Percentiles rank a stretch among this genome's conserved stretches.
Evolutionary conservation across 768 basidiomycete genomes (phyloP).

Genomic region (Mycena rebaudengoi): DNA sequence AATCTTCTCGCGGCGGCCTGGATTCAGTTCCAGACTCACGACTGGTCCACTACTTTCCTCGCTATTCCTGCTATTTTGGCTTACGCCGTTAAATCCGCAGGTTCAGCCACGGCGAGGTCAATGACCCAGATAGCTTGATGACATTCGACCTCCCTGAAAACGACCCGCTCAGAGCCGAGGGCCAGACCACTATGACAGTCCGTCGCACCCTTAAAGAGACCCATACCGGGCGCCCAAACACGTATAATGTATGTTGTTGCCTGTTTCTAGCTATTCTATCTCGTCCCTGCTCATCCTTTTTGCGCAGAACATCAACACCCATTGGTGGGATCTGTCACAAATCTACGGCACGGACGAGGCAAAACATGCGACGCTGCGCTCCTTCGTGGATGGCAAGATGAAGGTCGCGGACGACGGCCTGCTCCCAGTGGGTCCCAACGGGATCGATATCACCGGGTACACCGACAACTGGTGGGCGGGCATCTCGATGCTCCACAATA

Average conservation of each 20-base stretch:
- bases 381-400: slow-evolving; percentile 16
- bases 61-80: not conserved
- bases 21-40: slow-evolving; percentile 21
- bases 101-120: slow-evolving; percentile 18
- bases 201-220: slow-evolving; percentile 11
- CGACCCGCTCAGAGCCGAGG: slow-evolving; percentile 9
- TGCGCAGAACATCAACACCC: too few species aligned
- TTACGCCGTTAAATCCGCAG: not conserved
- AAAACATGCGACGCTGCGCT: slow-evolving; percentile 11
- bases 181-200: slow-evolving; percentile 17
- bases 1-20: slow-evolving; percentile 18
- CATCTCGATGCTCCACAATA: slow-evolving; percentile 18
- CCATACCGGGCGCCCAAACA: slow-evolving; percentile 4
- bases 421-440: slow-evolving; percentile 11
- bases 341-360: slow-evolving; percentile 20
- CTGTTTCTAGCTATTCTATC: too few species aligned
- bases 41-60: slow-evolving; percentile 1
- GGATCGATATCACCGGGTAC: slow-evolving; percentile 14
- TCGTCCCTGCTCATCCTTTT: too few species aligned
- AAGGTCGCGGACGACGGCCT: slow-evolving; percentile 8
- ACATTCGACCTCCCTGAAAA: slow-evolving; percentile 1
- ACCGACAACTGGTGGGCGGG: slow-evolving; percentile 23
- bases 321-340: slow-evolving; percentile 22
- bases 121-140: slow-evolving; percentile 20
- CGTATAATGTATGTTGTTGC: slow-evolving; percentile 16